Evolutionary conservation across 192 early-diverging fungal species (phyloP).

Genomic region (Coemansia guatemalensis): DNA sequence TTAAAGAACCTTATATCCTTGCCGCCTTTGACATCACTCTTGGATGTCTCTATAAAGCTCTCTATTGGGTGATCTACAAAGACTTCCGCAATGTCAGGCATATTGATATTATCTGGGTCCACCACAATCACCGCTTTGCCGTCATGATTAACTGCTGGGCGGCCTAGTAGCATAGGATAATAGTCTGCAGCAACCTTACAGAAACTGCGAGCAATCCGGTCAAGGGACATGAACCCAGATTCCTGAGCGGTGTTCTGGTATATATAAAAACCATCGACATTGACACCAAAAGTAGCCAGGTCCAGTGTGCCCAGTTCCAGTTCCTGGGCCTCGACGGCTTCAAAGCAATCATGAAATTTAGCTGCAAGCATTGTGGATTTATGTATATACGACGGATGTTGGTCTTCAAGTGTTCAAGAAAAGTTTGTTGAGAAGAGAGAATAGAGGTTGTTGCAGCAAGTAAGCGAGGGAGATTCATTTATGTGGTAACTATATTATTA

Average conservation of each 20-base stretch:
- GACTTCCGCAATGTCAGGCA: constrained; percentile 41
- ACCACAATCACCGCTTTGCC: constrained; percentile 32
- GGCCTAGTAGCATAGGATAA: constrained; percentile 42
- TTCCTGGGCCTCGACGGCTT: constrained; percentile 30
- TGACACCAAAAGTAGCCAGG: constrained; percentile 30
- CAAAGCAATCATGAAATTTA: background rate
- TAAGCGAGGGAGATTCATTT: background rate
- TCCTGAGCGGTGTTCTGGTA: constrained; percentile 17
- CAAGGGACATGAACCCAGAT: constrained; percentile 30
- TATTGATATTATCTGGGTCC: constrained; percentile 29
- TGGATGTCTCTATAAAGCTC: constrained; percentile 22
- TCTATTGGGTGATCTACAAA: constrained; percentile 25
- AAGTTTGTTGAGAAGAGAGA: background rate
- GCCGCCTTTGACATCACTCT: background rate
- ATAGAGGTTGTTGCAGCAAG: background rate
- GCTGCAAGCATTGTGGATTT: background rate
- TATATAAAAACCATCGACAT: constrained; percentile 29
- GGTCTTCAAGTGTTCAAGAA: background rate
- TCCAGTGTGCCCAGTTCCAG: constrained; percentile 38
- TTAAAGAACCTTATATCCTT: constrained; percentile 37
- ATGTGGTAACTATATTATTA: background rate
- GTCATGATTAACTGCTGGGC: constrained; percentile 18
- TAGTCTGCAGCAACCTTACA: constrained; percentile 36
- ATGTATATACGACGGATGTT: background rate
- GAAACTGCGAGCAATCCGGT: constrained; percentile 29